Base-by-base conservation (phyloP, 352 stramenopile species). In the Blastocystis sp. region DNA sequence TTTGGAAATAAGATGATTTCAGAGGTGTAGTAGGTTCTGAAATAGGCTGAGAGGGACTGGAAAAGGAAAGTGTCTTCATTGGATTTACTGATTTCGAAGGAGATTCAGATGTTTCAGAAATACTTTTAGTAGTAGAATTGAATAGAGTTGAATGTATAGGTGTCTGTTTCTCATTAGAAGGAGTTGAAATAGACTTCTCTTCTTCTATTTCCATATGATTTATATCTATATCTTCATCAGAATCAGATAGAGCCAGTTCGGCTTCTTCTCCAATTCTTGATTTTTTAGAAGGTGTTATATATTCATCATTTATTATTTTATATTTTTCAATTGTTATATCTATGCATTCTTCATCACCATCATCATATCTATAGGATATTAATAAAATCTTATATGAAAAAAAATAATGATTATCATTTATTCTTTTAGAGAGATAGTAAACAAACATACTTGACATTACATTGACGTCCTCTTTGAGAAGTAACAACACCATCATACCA, bases 331-430 rank as follows among this genome's bases (percentile, higher is more conserved):
- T 62, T 34, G 33, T 52, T 10, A 23, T 49, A 32, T 62, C 52
- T 54, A 62, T 62, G 39, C 52, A 62, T 33, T 47, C 52, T 25
- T 27, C 19, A 28, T 62, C 52, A 13, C 52, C 52, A 48, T 62
- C 52, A 9, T 62, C 52, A 52, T 62, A 62, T 37, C 52, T 62
- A 32, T 18, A 24, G 4, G 27, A 10, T 23, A 48, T 10, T 54
- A 5, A 21, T 21, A 32, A 21, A 1, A 1, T n/a, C n/a, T n/a
- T n/a, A n/a, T n/a, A n/a, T n/a, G n/a, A n/a, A n/a, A n/a, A n/a
- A n/a, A n/a, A n/a, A n/a, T n/a, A n/a, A n/a, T n/a, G n/a, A n/a
- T n/a, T n/a, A n/a, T n/a, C n/a, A n/a, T n/a, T n/a, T n/a, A n/a
- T n/a, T n/a, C n/a, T n/a, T n/a, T n/a, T n/a, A n/a, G n/a, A n/a